Evolutionary conservation across 2,329 filamentous ascomycete genomes (phyloP), one percentile per base, ranked within the genome.

Genomic region (Arthrobotrys pseudoclavata): DNA sequence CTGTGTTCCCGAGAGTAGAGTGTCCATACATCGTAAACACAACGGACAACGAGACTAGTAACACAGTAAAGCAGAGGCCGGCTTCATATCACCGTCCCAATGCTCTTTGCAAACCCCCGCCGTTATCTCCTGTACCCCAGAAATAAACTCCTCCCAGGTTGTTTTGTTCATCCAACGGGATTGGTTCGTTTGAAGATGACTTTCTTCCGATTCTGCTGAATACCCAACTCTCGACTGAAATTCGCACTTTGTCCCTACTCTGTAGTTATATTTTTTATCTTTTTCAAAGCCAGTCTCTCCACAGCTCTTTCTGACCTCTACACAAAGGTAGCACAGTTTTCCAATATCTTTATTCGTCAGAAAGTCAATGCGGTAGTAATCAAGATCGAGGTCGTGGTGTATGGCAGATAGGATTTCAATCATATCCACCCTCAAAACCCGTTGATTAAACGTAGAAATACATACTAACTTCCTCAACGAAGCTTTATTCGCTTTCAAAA

Each of bases 11-110:
- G n/a, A n/a, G n/a, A n/a, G n/a, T n/a, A n/a, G n/a, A n/a, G n/a
- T n/a, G n/a, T n/a, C n/a, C n/a, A n/a, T n/a, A n/a, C n/a, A n/a
- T n/a, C n/a, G n/a, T n/a, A n/a, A n/a, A n/a, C n/a, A n/a, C n/a
- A n/a, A 7, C 29, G 3, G 7, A 7, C 4, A 29, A 29, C 10
- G 10, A 13, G 10, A 37, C 34, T 9, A 37, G 6, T 48, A 48
- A 12, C 3, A 3, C 1, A 48, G 4, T 24, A 50, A 50, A 24
- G 5, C 22, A 13, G 47, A 3, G 15, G 47, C 20, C 18, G 47
- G 47, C 22, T 50, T 50, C 47, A 24, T 7, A 24, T 50, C 47
- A n/a, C 47, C 50, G 15, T 31, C 50, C 50, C 50, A 53, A 31
- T 53, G 50, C 15, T 53, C 12, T 3, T 31, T n/a, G 26, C 50